phyloP scores from a whole-genome alignment of 257 asterid species.

The Primulina tabacum region DNA sequence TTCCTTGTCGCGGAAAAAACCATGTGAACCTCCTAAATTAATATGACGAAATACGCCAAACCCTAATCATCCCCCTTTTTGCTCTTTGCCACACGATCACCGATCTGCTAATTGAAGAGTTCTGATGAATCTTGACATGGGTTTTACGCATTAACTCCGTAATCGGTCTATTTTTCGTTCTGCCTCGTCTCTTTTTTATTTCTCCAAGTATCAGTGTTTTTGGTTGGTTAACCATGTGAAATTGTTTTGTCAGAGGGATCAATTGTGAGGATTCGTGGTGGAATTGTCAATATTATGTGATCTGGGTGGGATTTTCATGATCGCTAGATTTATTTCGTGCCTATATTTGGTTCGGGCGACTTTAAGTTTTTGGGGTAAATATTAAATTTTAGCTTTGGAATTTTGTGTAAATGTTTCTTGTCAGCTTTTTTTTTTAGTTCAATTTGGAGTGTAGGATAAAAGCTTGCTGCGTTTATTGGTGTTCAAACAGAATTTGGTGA shows the following conservation, averaged over 20 bases:
- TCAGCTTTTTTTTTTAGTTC: constrained; percentile 10
- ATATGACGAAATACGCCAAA: constrained; percentile 15
- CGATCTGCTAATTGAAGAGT: constrained; percentile 1
- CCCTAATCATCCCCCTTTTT: constrained; percentile 30
- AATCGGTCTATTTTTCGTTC: not conserved
- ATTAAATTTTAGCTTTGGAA: constrained; percentile 21
- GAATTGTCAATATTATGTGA: constrained; percentile 23
- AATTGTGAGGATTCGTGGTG: constrained; percentile 14
- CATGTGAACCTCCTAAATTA: constrained; percentile 24
- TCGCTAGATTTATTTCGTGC: constrained; percentile 14
- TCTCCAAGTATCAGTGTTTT: not conserved
- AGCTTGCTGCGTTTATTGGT: constrained; percentile 27
- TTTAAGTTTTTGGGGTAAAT: constrained; percentile 6
- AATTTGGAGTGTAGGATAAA: constrained; percentile 20
- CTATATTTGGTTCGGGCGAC: not conserved
- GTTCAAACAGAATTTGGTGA: constrained; percentile 21
- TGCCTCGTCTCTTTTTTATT: not conserved
- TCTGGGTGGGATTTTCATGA: constrained; percentile 27
- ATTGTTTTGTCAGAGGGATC: not conserved
- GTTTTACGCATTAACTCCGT: not conserved
- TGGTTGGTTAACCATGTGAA: constrained; percentile 10
- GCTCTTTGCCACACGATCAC: constrained; percentile 17
- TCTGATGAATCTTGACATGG: constrained; percentile 13
- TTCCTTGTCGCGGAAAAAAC: constrained; percentile 24
- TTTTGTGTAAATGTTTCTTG: constrained; percentile 18